These are phyloP conservation scores for Penicillium glabrum DNA, from an alignment of 2,329 filamentous ascomycete species.

Conservation along the genomic window DNA sequence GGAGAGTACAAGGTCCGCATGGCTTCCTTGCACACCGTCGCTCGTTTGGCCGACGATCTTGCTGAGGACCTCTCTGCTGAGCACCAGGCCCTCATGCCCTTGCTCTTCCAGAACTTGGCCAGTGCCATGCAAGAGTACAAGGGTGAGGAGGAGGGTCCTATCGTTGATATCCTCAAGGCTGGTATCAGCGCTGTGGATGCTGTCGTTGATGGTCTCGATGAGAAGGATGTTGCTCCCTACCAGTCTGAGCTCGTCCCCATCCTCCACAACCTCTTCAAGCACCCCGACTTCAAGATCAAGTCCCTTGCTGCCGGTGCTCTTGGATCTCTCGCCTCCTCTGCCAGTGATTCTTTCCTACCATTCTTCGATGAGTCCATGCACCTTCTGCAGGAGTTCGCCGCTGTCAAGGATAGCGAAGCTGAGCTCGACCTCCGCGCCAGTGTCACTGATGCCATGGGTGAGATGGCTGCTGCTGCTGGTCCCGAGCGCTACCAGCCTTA, in stretches of 20 bases:
- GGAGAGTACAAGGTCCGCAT: conserved; percentile 80
- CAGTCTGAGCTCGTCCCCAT: conserved; percentile 79
- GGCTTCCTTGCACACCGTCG: conserved; percentile 82
- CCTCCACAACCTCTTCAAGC: conserved; percentile 78
- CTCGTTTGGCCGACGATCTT: conserved; percentile 88
- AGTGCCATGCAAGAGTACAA: conserved; percentile 70
- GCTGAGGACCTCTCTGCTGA: conserved; percentile 84
- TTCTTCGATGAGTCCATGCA: conserved; percentile 92
- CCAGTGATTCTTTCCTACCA: conserved; percentile 80
- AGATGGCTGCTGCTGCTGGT: conserved; percentile 87
- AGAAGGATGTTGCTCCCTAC: conserved; percentile 77
- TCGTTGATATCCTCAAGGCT: conserved; percentile 81
- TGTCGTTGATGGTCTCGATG: conserved; percentile 75
- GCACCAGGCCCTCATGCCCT: conserved; percentile 79
- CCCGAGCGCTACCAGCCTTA: conserved; percentile 85
- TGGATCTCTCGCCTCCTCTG: conserved; percentile 83
- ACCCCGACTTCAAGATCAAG: conserved; percentile 87
- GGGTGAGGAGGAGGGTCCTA: conserved; percentile 67
- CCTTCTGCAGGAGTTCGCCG: conserved; percentile 78
- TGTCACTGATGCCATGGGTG: conserved; percentile 89
- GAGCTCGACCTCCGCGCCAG: conserved; percentile 87
- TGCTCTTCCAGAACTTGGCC: conserved; percentile 85
- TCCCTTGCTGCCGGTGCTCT: conserved; percentile 84
- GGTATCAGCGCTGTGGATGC: conserved; percentile 90
- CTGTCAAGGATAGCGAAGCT: conserved; percentile 84